Evolutionary conservation across 2,329 filamentous ascomycete genomes (phyloP), one percentile per base, ranked within the genome.

Genomic region (Penicillium olsonii): DNA sequence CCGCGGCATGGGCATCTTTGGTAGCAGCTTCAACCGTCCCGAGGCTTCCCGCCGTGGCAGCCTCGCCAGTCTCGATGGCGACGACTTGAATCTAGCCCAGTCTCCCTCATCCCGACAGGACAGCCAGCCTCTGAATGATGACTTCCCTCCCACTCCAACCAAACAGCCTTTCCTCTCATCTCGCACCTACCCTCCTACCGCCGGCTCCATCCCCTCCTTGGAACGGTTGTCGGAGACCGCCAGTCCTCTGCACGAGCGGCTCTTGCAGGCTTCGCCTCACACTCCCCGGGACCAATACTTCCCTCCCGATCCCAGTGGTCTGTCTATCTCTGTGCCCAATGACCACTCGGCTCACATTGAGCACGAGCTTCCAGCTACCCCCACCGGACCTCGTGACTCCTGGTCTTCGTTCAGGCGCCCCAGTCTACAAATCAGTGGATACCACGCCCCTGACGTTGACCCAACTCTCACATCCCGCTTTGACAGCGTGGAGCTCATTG

Each of bases 111-210:
- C 73, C 35, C 71, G 76, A 48, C 67, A 75, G 26, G 82, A 84
- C 49, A 80, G 77, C 56, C 83, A 85, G 59, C 70, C 74, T 5
- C 78, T 79, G 45, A 76, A 73, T 15, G 89, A 92, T 50, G 91
- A 96, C 42, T 77, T 92, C 49, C 92, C 92, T n/a, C 92, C 92
- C 1, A 99, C 94, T 1, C 94, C 94, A 1, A 97, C 94, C 0
- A 97, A 96, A 70, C 69, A 71, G 53, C 56, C 65, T 2, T 70
- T 70, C 52, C 66, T 70, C 42, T 66, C 68, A 14, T 69, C 67
- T 33, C 60, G 66, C 45, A 70, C 67, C 19, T 69, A 68, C 48
- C 68, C 66, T 19, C 66, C 67, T 1, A 41, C 63, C 11, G 56
- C 65, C 6, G 65, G 66, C 20, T 66, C 70, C 44, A 67, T 68